Evolutionary conservation across 2,329 filamentous ascomycete genomes (phyloP), one percentile per base, ranked within the genome.

Genomic region (Epichloe glyceriae): DNA sequence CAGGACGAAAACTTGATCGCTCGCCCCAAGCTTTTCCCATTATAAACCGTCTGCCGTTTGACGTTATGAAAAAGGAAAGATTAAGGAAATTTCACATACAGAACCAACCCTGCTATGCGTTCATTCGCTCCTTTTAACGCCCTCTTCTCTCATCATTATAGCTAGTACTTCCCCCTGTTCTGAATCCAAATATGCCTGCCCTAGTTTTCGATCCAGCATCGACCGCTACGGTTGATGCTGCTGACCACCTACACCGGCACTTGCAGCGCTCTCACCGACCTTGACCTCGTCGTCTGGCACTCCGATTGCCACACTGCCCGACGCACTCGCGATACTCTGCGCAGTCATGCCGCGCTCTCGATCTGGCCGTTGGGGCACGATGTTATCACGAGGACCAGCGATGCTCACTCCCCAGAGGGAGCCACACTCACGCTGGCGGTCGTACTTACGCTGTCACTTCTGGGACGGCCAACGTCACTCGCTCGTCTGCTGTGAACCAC

Each of bases 251-350:
- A 66, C 56, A 17, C 64, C 62, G 15, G 63, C 61, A 57, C 75
- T 80, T 1, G 78, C 75, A 1, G 79, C 79, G 54, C 79, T 82
- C 67, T 83, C 79, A 2, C 79, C 79, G 30, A 83, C 78, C 48
- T 72, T 71, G 42, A 83, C 64, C 60, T 80, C 78, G 45, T 81
- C 78, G 42, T 82, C 79, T 0, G 77, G 73, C 3, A 80, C 78
- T 2, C 78, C 78, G 0, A 79, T 71, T 5, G 66, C 75, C 3
- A 72, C 62, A 52, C 73, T 79, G 42, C 49, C 42, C 39, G 66
- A 70, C 5, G 70, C 60, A 52, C 74, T 79, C 49, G 71, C 52
- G 48, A 68, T 63, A 58, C 73, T 78, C 26, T 71, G 66, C 4
- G 62, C 58, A 3, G 65, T 67, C 60, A 63, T 58, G 5, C 70